Evolutionary conservation across 495 filamentous ascomycete genomes (phyloP), one percentile per base, ranked within the genome.

Genomic region (Sphaerosporella brunnea): DNA sequence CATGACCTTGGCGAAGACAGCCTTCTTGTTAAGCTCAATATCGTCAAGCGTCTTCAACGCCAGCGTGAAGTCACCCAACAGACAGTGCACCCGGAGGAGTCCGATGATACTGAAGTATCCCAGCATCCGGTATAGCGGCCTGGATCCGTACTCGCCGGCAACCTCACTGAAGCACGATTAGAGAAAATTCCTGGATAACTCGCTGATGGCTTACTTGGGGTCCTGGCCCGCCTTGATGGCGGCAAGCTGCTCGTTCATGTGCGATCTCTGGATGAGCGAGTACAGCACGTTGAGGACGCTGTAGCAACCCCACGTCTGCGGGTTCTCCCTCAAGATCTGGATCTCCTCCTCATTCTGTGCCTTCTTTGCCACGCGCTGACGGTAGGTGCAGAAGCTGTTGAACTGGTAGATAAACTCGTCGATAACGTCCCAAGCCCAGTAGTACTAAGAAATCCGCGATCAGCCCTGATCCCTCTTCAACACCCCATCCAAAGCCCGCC

Each of bases 321-420:
- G 88, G 68, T 92, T 93, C 55, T 96, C 90, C 52, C 84, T 79
- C 50, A 97, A 78, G 41, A 94, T 70, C 66, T 79, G 70, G 50
- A 87, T 79, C 65, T 96, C 92, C 63, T 95, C 87, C 62, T 80
- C 78, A 59, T 82, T 84, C 63, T 79, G 78, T 53, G 72, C 81
- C 58, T 84, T 82, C 58, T 84, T 75, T 49, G 90, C 90, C 50
- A 95, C 75, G 28, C 84, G 78, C 55, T 90, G 83, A 55, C 90
- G 80, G 73, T 95, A 93, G 45, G 83, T 80, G 65, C 85, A 96
- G 71, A 96, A 97, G 30, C 84, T 92, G 71, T 97, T 95, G 72
- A 97, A 97, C 66, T 97, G 90, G 72, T 97, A 97, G 67, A 97
- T 96, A 69, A 97, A 97, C 62, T 97, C 90, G 61, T 97, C 90